Evolutionary conservation across 345 rosid genomes (phyloP).

Genomic region (Acer negundo): DNA sequence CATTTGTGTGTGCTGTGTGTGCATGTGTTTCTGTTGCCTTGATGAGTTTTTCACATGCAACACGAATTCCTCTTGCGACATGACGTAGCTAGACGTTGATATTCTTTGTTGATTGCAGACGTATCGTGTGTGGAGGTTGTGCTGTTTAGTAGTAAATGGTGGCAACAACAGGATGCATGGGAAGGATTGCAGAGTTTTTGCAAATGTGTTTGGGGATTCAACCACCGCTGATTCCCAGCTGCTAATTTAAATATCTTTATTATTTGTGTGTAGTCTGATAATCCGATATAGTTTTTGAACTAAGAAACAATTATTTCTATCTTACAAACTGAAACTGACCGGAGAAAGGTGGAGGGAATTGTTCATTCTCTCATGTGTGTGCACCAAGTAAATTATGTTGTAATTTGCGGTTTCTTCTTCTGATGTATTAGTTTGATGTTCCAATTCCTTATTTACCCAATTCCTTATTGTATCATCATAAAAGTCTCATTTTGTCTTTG

Average conservation of each 20-base stretch:
- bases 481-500: too few species aligned
- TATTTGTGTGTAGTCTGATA: neutral
- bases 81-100: neutral
- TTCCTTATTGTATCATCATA: too few species aligned
- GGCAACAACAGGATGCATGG: neutral
- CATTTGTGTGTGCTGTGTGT: too few species aligned
- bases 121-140: constrained; percentile 81
- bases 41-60: neutral
- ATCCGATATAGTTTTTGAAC: constrained; percentile 1
- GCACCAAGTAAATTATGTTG: neutral
- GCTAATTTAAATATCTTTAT: neutral
- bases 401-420: neutral
- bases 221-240: constrained; percentile 21
- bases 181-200: neutral
- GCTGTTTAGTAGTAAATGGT: constrained; percentile 44
- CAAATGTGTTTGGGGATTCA: constrained; percentile 16
- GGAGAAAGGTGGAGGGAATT: constrained; percentile 35
- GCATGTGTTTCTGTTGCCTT: neutral
- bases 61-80: neutral
- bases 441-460: too few species aligned
- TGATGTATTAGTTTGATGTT: neutral
- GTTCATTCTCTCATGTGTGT: constrained; percentile 36
- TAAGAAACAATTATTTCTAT: neutral
- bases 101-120: constrained; percentile 40
- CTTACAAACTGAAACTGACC: constrained; percentile 14